Conservation (phyloP, 225 moss, liverwort and hornwort species). For the Thuidium tamariscinum region DNA sequence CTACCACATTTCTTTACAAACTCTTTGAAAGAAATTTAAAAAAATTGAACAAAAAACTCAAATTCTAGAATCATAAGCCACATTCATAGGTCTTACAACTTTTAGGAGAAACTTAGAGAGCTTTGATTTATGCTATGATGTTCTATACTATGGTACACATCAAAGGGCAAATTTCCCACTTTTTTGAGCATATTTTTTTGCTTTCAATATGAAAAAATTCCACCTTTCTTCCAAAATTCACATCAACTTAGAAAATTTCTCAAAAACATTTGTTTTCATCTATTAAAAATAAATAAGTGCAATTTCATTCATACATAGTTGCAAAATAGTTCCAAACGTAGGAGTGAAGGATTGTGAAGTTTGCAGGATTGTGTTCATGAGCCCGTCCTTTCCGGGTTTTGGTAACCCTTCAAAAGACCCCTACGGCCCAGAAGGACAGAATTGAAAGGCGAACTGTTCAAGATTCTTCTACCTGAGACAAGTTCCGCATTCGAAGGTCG, state of each 20-base stretch:
- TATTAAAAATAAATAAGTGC: not conserved
- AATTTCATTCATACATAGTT: not conserved
- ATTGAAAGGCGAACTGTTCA: not conserved
- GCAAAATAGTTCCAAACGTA: not conserved
- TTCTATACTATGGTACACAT: too few relatives aligned
- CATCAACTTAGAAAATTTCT: not conserved
- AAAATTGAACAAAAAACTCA: not conserved
- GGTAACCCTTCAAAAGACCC: not conserved
- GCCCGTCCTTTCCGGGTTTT: not conserved
- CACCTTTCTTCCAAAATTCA: not conserved
- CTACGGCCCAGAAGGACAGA: not conserved
- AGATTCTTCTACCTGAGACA: not conserved
- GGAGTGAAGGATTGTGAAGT: not conserved
- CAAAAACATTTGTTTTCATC: not conserved
- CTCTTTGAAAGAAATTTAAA: not conserved
- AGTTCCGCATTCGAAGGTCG: not conserved
- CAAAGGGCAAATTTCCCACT: too few relatives aligned
- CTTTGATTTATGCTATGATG: too few relatives aligned
- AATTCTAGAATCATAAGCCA: too few relatives aligned
- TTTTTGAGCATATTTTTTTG: not conserved
- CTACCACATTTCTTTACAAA: not conserved
- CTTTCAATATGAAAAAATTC: not conserved
- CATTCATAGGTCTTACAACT: too few relatives aligned
- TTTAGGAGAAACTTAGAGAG: too few relatives aligned
- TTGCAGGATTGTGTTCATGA: not conserved